Percentiles rank a stretch among this genome's conserved stretches.
Conservation (phyloP, 306 rosid species). For the Medicago ruthenica region DNA sequence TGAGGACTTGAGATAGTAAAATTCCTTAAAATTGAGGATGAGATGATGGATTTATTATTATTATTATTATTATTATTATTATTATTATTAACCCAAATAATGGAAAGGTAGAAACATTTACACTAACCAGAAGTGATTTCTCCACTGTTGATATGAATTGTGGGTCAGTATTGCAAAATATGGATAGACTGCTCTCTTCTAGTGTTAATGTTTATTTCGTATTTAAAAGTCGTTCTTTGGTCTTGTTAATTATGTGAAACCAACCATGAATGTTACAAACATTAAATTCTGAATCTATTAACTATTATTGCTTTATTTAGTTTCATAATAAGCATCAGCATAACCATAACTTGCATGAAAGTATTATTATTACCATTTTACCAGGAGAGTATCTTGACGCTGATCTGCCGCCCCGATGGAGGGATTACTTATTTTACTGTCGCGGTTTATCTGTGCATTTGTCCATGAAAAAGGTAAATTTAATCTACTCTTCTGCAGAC, state of each 20-base stretch:
- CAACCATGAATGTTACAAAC: neutral
- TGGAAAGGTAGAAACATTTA: neutral
- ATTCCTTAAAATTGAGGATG: neutral
- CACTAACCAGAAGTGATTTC: neutral
- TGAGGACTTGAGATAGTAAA: constrained; percentile 11
- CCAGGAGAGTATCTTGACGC: constrained; percentile 21
- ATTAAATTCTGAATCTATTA: constrained; percentile 2
- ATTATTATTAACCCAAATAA: neutral
- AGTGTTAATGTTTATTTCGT: constrained; percentile 13
- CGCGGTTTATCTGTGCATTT: constrained; percentile 31
- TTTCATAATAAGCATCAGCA: constrained; percentile 8
- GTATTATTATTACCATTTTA: constrained; percentile 32
- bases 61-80: neutral
- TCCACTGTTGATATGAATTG: constrained; percentile 24
- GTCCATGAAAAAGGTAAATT: constrained; percentile 11
- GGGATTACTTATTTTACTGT: constrained; percentile 37
- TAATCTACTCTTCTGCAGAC: constrained; percentile 51
- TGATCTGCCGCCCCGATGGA: constrained; percentile 35
- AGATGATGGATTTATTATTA: neutral
- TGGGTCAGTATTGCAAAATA: constrained; percentile 21
- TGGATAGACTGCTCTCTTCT: constrained; percentile 19
- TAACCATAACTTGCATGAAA: constrained; percentile 15
- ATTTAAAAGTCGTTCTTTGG: neutral
- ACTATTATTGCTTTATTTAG: constrained; percentile 15
- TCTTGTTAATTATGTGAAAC: constrained; percentile 12